These are phyloP conservation scores for Neospora caninum DNA, from an alignment of 169 alveolate species.

Conservation along the genomic window DNA sequence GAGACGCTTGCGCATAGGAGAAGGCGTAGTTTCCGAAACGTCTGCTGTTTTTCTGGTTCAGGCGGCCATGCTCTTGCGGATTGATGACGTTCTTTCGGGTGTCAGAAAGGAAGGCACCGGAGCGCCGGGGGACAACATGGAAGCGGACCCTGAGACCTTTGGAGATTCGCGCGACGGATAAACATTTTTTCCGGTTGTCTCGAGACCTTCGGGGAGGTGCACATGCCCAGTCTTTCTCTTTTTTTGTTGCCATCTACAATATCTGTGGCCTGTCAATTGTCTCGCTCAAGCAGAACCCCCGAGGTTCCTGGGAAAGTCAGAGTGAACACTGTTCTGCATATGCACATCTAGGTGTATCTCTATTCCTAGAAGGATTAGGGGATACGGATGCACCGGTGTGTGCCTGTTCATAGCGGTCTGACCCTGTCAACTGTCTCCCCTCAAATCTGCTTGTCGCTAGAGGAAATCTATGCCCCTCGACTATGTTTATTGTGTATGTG, in stretches of 20 bases:
- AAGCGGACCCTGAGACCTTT: constrained; percentile 58
- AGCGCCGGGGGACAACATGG: constrained; percentile 51
- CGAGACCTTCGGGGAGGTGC: neutral
- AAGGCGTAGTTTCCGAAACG: too few relatives aligned
- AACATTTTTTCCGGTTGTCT: neutral
- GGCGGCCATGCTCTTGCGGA: constrained; percentile 94
- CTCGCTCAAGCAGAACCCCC: neutral
- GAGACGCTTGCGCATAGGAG: too few relatives aligned
- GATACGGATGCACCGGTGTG: too few relatives aligned
- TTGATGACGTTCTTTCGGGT: constrained; percentile 96
- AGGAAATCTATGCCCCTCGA: too few relatives aligned
- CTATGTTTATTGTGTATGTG: too few relatives aligned
- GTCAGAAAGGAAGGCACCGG: constrained; percentile 81
- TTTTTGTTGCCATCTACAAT: neutral
- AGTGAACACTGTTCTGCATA: too few relatives aligned
- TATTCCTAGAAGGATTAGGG: too few relatives aligned
- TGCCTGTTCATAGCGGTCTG: too few relatives aligned
- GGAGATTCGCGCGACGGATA: constrained; percentile 71
- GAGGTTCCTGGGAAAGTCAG: too few relatives aligned
- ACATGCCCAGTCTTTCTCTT: neutral
- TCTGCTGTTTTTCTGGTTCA: neutral
- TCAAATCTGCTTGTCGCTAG: too few relatives aligned
- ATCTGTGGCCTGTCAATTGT: neutral
- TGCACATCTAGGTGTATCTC: too few relatives aligned
- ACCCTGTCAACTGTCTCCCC: too few relatives aligned